Base-by-base conservation (phyloP, 805 yeast species). In the Spathaspora sp. region DNA sequence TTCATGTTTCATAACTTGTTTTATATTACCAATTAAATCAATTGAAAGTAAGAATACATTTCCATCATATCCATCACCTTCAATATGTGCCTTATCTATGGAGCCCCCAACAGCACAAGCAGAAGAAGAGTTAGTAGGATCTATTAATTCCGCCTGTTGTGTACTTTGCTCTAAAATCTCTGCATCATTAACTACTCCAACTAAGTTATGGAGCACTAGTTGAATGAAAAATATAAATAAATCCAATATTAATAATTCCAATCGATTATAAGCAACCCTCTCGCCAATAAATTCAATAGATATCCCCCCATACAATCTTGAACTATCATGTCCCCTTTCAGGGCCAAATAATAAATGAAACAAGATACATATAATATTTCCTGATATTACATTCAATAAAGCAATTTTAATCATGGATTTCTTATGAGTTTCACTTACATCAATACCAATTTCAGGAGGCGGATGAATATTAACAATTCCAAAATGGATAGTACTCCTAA, bases 201-300 rank as follows among this genome's bases (percentile, higher is more conserved):
- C 66, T 10, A 73, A 51, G 31, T 63, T 61, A 53, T 70, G 76
- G 52, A 53, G 66, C 1, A 69, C 55, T 42, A 71, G 48, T 49
- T 73, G 78, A 16, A 62, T 39, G 12, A 55, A 50, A 19, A 65
- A 58, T 2, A 69, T 53, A 12, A 62, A 42, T 20, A 62, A 19
- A 52, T 74, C 78, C 11, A 61, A 58, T 5, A 56, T 8, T 10
- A 73, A 9, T 39, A 72, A 55, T 50, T 64, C 73, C 2, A 61
- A 18, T 19, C 58, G 45, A 9, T 63, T 55, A 16, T 40, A 57
- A 16, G 76, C 70, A 5, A 64, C 49, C 46, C 68, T 52, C 53
- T 74, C 78, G 0, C 78, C 78, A 14, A 74, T 66, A 51, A 73
- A 74, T 51, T 70, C 73, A 10, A 73, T 52, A 6, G 71, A 58